Evolutionary conservation across 306 rosid species (phyloP), one percentile per base, ranked within the genome.

Genomic region (Rosa chinensis): DNA sequence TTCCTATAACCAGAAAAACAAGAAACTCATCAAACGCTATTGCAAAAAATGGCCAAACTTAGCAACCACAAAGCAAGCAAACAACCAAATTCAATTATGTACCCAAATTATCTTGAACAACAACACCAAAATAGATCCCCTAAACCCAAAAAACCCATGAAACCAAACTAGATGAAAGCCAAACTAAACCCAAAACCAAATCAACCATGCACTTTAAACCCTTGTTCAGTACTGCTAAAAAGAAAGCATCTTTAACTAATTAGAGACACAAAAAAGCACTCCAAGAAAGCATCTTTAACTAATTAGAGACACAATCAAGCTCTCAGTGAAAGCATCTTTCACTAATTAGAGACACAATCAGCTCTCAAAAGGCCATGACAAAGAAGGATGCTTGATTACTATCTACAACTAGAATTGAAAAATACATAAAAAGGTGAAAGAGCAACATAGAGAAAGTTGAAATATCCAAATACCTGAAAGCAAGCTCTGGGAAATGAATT

Each of bases 381-480:
- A 82, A 84, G 78, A 77, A 70, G 78, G 78, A 48, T 63, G 8
- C 43, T 63, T 35, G 17, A 63, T 63, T 43, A 63, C 69, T 63
- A 63, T 2, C 69, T 63, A 63, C 6, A 63, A 63, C 18, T 13
- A 25, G 42, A 62, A 28, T 18, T 28, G 68, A 28, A 28, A 28
- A 28, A 12, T 10, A 62, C 28, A n/a, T 2, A 14, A 63, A 13
- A 63, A 32, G 69, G 8, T 1, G 13, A 62, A 63, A 58, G 32
- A 21, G 16, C 14, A 21, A 21, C 35, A 58, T 17, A 63, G 69
- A 63, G 69, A 63, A 6, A 32, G 69, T 62, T 62, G 32, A 73
- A 35, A 50, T 23, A 73, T 37, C 20, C 1, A 69, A 79, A 53
- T 73, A 80, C 84, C 84, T 37, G 70, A 75, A 74, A 63, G 69